These are phyloP conservation scores for Leptographium wingfieldii DNA, from an alignment of 2,329 filamentous ascomycete genomes.

Conservation along the genomic window DNA sequence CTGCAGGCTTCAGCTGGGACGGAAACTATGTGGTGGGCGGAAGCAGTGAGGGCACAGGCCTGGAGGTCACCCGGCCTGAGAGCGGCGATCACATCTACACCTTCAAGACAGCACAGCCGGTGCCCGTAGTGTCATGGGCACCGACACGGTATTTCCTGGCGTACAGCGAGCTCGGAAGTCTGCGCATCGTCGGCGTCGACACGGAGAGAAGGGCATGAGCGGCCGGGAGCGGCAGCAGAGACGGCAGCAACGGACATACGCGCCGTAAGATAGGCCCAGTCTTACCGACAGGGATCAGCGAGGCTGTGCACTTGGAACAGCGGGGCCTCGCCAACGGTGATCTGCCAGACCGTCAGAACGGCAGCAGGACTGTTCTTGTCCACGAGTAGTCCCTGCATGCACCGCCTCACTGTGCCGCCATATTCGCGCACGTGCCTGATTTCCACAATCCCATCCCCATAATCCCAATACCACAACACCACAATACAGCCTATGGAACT, in stretches of 20 bases:
- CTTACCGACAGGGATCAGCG: not conserved
- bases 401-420: not conserved
- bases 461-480: not conserved
- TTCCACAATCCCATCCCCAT: not conserved
- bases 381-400: not conserved
- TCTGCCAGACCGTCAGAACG: not conserved
- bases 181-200: conserved; percentile 56
- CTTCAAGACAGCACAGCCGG: conserved; percentile 53
- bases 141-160: conserved; percentile 62
- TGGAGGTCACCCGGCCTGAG: conserved; percentile 61
- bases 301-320: not conserved
- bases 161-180: conserved; percentile 54
- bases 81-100: conserved; percentile 61
- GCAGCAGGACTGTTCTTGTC: not conserved
- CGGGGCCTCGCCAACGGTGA: not conserved
- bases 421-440: not conserved
- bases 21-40: conserved; percentile 63
- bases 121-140: conserved; percentile 62
- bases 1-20: conserved; percentile 60
- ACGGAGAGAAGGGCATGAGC: conserved; percentile 17
- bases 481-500: not conserved
- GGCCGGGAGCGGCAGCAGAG: not conserved
- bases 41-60: conserved; percentile 56
- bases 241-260: not conserved
- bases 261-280: too few species aligned